Base-by-base conservation (phyloP, 345 rosid species). In the Brassica incana region DNA sequence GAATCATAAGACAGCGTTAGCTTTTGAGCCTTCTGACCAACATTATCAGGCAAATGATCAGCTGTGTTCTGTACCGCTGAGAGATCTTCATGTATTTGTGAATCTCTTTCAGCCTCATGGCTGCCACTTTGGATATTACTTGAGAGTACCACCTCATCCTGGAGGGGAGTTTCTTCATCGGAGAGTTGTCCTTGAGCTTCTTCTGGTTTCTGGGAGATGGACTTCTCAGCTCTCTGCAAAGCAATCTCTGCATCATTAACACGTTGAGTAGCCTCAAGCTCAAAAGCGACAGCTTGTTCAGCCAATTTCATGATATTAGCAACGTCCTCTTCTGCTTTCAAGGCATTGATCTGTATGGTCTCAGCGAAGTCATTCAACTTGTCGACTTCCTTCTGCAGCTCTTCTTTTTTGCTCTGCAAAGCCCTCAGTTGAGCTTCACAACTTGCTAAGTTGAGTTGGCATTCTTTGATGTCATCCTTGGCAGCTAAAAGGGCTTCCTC, bases 211-310 rank as follows among this genome's bases (percentile, higher is more conserved):
- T 48, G 75, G 43, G 86, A 85, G 81, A 67, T 84, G 78, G 86
- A 86, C 79, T 89, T 92, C 80, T 90, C 96, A 52, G 89, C 89
- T 80, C 82, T 90, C 79, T 84, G 88, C 66, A 92, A 82, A 60
- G 91, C 92, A 85, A 92, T 90, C 87, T 92, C 94, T 9, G 98
- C 92, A 80, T 91, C 97, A 70, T 80, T 87, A 67, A 88, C 89
- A 45, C 70, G 77, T 70, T 91, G 88, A 52, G 89, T 75, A 82
- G 97, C 96, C 85, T 92, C 96, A 29, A 92, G 85, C 77, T 92
- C 98, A 82, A 88, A 86, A 71, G 98, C 99, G 78, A 95, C 97
- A 71, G 98, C 99, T 84, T 92, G 92, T 86, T 95, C 99, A 54
- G 99, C 98, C 73, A 94, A 84, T 75, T 87, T 85, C 99, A 95